Base-by-base conservation (phyloP, 2,329 filamentous ascomycete species). In the Fusarium bulbicola region DNA sequence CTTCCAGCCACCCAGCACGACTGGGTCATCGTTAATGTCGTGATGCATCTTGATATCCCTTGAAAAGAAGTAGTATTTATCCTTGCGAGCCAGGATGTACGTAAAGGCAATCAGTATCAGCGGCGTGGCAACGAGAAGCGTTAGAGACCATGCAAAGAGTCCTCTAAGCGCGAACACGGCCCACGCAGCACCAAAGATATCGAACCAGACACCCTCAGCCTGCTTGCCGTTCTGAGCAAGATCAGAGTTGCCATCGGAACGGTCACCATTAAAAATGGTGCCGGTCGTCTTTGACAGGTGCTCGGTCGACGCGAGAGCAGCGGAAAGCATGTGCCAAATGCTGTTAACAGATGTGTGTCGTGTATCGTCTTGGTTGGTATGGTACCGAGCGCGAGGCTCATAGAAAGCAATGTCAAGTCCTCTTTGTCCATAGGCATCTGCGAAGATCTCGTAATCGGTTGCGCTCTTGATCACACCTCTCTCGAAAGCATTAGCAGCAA, bases 261-360 rank as follows among this genome's bases (percentile, higher is more conserved):
- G 81, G 21, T 85, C 82, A 10, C 91, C 89, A 57, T 89, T 88
- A 77, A 97, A 97, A 6, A 85, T 86, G 50, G 88, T 84, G 64
- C 90, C 91, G 2, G 88, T 90, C 74, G 94, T 90, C 20, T 90
- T 88, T 1, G 94, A 92, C 47, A 98, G 86, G 4, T 86, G 86
- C 76, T 92, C 87, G 28, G 93, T 90, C 0, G 95, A 96, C 12
- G 91, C 89, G 30, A 98, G 83, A 11, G 95, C 91, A 20, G 92
- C 92, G 42, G 94, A 97, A 42, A 99, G 86, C 96, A 99, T 98
- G 81, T 98, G 95, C 95, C 95, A 98, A 26, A 98, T 82, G 70
- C 89, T 91, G 52, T 84, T 83, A 66, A 82, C 82, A n/a, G 90
- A 92, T 0, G 95, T 92, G 81, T 98, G 94, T 43, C 89, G 90